Percentiles rank a stretch among this genome's conserved stretches.
Conservation (phyloP, 176 grass and related monocot species). For the Zea mays region Zm-B73-REFERENCE-NAM-5.0 NC_050102.1:136993001-136993500, state of each 20-base stretch:
- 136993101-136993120: conserved; percentile 91
- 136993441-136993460: conserved; percentile 3
- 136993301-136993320: conserved; percentile 17
- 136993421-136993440: conserved; percentile 64
- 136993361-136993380: conserved; percentile 52
- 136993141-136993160: conserved; percentile 9
- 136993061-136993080: conserved; percentile 73
- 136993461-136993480: background rate
- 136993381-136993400: conserved; percentile 58
- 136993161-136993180: conserved; percentile 18
- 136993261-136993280: background rate
- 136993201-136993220: conserved; percentile 23
- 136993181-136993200: conserved; percentile 35
- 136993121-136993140: conserved; percentile 92
- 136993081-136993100: conserved; percentile 93
- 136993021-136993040: conserved; percentile 11
- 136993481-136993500: background rate
- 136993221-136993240: conserved; percentile 75
- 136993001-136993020: background rate
- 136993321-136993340: conserved; percentile 44
- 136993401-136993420: conserved; percentile 74
- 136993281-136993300: background rate
- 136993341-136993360: conserved; percentile 61
- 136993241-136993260: conserved; percentile 89
- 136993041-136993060: background rate